A percentile compares a stretch with the other conserved stretches of the same genome.
These are phyloP conservation scores for Pistacia integerrima DNA, from an alignment of 345 rosid species.

Conservation along the genomic window DNA sequence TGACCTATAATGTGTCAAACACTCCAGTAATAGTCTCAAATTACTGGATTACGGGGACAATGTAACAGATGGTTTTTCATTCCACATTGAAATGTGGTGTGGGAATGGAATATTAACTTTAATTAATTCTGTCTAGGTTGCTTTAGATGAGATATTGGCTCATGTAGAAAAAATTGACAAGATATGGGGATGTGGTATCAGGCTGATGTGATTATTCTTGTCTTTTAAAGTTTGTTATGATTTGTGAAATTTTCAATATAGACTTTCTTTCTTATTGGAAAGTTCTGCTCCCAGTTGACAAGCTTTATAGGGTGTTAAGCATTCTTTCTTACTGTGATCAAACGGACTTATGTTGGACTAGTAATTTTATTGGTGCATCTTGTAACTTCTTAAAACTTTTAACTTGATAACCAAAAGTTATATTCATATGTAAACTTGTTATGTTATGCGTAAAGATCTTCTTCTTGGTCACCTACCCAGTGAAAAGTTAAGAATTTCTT, in stretches of 20 bases:
- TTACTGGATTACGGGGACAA: neutral
- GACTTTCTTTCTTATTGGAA: neutral
- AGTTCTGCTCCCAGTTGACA: neutral
- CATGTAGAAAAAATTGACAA: neutral
- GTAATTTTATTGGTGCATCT: neutral
- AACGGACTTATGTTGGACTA: neutral
- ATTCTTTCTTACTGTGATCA: neutral
- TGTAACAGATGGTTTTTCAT: neutral
- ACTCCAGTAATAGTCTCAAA: neutral
- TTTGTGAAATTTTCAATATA: slow-evolving; percentile 4
- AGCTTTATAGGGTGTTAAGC: slow-evolving; percentile 9
- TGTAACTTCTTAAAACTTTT: neutral
- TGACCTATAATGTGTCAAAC: neutral
- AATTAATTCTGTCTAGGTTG: neutral
- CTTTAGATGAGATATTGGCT: neutral
- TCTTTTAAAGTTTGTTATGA: neutral
- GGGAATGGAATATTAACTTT: slow-evolving; percentile 4
- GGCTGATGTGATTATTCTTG: neutral
- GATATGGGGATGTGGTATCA: neutral
- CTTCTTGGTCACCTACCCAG: neutral
- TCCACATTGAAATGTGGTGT: neutral
- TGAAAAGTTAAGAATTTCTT: neutral
- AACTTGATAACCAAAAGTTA: too few species aligned
- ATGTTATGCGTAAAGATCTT: neutral
- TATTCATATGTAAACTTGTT: too few species aligned